phyloP scores from a whole-genome alignment of 257 asterid species.

The Solanum boliviense region DNA sequence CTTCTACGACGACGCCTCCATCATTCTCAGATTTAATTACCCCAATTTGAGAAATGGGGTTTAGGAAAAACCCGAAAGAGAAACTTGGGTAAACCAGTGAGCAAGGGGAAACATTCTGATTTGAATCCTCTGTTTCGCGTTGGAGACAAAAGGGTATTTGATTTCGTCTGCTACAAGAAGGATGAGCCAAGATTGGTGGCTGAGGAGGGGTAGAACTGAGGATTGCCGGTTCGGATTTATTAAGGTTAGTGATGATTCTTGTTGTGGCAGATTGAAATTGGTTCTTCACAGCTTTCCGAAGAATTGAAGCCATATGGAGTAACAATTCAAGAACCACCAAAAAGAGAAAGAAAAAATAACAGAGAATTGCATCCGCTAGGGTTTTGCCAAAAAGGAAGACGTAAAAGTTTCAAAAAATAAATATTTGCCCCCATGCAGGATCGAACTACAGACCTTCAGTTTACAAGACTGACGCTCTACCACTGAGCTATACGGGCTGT shows the following conservation, averaged over 20 bases:
- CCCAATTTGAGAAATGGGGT: constrained; percentile 22
- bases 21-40: constrained; percentile 9
- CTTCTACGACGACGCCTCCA: constrained; percentile 3
- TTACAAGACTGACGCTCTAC: constrained; percentile 78
- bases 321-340: neutral
- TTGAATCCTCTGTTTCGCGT: constrained; percentile 7
- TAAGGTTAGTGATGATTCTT: constrained; percentile 13
- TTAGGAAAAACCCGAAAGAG: constrained; percentile 37
- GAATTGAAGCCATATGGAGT: constrained; percentile 27
- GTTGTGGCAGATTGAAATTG: constrained; percentile 25
- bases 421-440: constrained; percentile 42
- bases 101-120: neutral
- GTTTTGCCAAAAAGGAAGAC: neutral
- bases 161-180: neutral
- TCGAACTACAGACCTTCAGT: constrained; percentile 76
- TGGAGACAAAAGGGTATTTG: neutral
- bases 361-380: constrained; percentile 3
- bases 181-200: neutral
- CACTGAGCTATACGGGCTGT: constrained; percentile 51
- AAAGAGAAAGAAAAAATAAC: too few species aligned
- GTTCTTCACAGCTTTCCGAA: constrained; percentile 33
- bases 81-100: constrained; percentile 33
- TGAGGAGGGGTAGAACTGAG: neutral
- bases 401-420: neutral
- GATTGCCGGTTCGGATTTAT: constrained; percentile 9